A percentile compares a stretch with the other conserved stretches of the same genome.
Conservation (phyloP, 2,329 filamentous ascomycete species). For the Neoarthrinium moseri region DNA sequence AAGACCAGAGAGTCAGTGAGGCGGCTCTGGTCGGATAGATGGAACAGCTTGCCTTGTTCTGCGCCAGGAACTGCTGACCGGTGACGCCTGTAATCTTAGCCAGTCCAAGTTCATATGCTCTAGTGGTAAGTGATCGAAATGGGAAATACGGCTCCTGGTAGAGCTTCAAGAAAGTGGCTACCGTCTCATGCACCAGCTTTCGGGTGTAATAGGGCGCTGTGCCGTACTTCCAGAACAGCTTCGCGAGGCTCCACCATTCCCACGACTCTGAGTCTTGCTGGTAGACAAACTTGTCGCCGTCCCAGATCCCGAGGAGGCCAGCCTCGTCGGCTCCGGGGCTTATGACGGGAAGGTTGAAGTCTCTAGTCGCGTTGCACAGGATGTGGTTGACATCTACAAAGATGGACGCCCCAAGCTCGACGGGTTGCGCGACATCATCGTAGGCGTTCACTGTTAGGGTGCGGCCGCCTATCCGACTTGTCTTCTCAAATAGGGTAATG, state of each 20-base stretch:
- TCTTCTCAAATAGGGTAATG: conserved; percentile 86
- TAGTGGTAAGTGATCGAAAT: conserved; percentile 72
- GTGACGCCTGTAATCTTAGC: conserved; percentile 65
- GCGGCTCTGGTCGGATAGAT: not conserved
- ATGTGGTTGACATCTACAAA: conserved; percentile 86
- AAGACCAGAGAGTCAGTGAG: too few species aligned
- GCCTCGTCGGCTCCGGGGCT: conserved; percentile 45
- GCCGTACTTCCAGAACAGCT: conserved; percentile 84
- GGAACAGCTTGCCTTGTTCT: conserved; percentile 56
- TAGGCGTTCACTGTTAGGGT: conserved; percentile 81
- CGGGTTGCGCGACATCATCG: conserved; percentile 61
- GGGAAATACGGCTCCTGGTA: conserved; percentile 84
- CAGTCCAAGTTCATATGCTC: conserved; percentile 66
- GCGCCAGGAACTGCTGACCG: conserved; percentile 68
- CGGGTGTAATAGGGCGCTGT: conserved; percentile 72
- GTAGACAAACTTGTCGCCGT: conserved; percentile 74
- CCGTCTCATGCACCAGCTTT: conserved; percentile 67
- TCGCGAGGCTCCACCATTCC: conserved; percentile 77
- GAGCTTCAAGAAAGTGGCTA: conserved; percentile 73
- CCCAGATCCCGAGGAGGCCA: conserved; percentile 75
- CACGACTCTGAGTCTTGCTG: conserved; percentile 57
- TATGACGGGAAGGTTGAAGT: conserved; percentile 67
- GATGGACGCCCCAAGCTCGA: conserved; percentile 89
- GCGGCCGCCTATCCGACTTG: conserved; percentile 76
- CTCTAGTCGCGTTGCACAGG: conserved; percentile 68